Evolutionary conservation across 1,139 yeast species (phyloP).

Genomic region (Protomyces lactucae-debilis): DNA sequence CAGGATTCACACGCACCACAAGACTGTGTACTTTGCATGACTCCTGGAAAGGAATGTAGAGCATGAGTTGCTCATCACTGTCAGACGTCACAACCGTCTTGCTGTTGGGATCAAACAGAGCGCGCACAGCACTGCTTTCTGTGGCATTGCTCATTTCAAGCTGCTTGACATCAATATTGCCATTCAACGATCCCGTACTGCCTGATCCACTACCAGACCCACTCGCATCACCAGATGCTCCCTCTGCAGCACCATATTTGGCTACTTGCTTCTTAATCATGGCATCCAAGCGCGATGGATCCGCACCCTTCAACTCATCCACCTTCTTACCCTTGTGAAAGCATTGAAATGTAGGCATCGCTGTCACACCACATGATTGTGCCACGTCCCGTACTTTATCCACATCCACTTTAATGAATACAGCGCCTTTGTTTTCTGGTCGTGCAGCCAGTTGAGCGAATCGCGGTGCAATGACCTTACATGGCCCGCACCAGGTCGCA

Average conservation of each 20-base stretch:
- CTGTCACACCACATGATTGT: conserved; percentile 7
- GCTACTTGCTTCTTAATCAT: conserved; percentile 13
- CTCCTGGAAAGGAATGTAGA: conserved; percentile 29
- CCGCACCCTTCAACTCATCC: conserved; percentile 71
- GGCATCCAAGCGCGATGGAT: conserved; percentile 37
- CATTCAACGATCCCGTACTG: conserved; percentile 5
- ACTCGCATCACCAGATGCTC: background rate
- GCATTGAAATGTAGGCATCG: conserved; percentile 68
- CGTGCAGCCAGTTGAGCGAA: conserved; percentile 58
- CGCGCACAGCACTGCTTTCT: background rate
- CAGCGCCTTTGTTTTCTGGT: conserved; percentile 41
- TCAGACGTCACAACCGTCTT: conserved; percentile 25
- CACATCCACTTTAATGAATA: conserved; percentile 72
- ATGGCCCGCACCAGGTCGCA: conserved; percentile 94
- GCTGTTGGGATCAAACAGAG: conserved; percentile 13
- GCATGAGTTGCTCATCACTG: conserved; percentile 30
- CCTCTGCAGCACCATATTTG: background rate
- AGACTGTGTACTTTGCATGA: conserved; percentile 26
- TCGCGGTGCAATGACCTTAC: conserved; percentile 78
- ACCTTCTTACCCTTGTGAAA: conserved; percentile 63
- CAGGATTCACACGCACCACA: conserved; percentile 9
- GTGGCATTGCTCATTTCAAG: conserved; percentile 14
- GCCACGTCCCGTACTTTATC: conserved; percentile 59
- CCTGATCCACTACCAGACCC: background rate
- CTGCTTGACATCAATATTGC: conserved; percentile 16